Conservation (phyloP, 1,284 basidiomycete species). For the Moniliophthora roreri region DNA sequence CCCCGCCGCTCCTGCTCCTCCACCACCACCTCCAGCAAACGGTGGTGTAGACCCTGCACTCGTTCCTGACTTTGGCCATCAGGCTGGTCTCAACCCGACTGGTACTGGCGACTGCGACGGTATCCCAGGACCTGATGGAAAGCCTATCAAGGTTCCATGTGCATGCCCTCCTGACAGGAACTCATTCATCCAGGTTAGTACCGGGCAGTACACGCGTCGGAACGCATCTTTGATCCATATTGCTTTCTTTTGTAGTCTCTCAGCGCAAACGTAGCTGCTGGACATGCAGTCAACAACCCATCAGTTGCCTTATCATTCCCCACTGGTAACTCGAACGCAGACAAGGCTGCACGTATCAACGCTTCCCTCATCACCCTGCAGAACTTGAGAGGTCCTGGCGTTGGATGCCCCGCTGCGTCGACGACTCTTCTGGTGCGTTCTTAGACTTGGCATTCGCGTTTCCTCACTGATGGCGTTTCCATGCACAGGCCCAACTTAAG, state of each 20-base stretch:
- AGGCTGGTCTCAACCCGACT: slow-evolving; percentile 19
- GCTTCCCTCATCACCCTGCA: slow-evolving; percentile 34
- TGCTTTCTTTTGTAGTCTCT: slow-evolving; percentile 26
- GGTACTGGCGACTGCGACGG: slow-evolving; percentile 24
- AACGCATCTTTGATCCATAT: neutral
- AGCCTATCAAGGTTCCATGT: slow-evolving; percentile 20
- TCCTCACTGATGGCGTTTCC: too few relatives aligned
- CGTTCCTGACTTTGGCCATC: slow-evolving; percentile 21
- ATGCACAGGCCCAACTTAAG: slow-evolving; percentile 15
- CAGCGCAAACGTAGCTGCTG: slow-evolving; percentile 45
- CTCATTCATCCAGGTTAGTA: slow-evolving; percentile 37
- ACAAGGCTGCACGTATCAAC: slow-evolving; percentile 38
- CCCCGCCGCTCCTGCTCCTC: slow-evolving; percentile 13
- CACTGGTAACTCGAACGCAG: slow-evolving; percentile 35
- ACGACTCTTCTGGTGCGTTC: slow-evolving; percentile 15
- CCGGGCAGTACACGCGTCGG: neutral
- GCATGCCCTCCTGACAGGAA: slow-evolving; percentile 27
- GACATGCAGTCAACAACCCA: slow-evolving; percentile 45
- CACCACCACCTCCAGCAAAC: slow-evolving; percentile 6
- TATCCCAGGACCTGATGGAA: slow-evolving; percentile 11
- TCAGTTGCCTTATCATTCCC: slow-evolving; percentile 42
- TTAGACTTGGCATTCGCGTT: too few relatives aligned
- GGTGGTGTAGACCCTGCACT: slow-evolving; percentile 14
- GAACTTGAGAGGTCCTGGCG: slow-evolving; percentile 35
- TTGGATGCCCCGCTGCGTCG: slow-evolving; percentile 24